phyloP scores from a whole-genome alignment of 75 land plant genomes.

The Ceratopteris richardii region DNA sequence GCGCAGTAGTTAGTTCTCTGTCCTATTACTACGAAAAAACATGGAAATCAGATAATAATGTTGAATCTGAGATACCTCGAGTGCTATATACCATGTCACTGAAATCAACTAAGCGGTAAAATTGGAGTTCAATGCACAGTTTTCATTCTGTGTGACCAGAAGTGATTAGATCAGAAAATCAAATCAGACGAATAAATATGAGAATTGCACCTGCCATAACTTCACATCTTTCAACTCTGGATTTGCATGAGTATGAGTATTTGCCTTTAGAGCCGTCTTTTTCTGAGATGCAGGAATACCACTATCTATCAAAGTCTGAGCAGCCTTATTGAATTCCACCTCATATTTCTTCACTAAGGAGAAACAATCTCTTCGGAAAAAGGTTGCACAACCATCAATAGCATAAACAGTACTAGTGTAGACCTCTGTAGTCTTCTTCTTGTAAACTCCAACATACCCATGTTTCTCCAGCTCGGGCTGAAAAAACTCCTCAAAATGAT shows the following conservation, averaged over 20 bases:
- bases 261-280: conserved; percentile 63
- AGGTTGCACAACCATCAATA: conserved; percentile 97
- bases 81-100: no score
- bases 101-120: no score
- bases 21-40: no score
- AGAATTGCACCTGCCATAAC: conserved; percentile 99
- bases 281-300: conserved; percentile 54
- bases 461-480: no score
- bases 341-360: conserved; percentile 96
- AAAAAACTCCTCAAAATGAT: no score
- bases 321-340: conserved; percentile 99
- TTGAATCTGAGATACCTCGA: no score
- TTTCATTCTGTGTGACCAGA: no score
- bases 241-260: conserved; percentile 87
- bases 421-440: conserved; percentile 42
- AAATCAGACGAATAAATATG: no score
- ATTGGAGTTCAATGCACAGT: no score
- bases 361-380: conserved; percentile 86
- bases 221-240: conserved; percentile 94
- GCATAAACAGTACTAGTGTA: conserved; percentile 49
- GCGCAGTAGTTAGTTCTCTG: no score
- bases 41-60: no score
- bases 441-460: conserved; percentile 13
- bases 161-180: no score
- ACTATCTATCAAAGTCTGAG: conserved; percentile 87